A percentile compares a stretch with the other conserved stretches of the same genome.
Conservation (phyloP, 108 stramenopile genomes). For the Nitzschia sp. region DNA sequence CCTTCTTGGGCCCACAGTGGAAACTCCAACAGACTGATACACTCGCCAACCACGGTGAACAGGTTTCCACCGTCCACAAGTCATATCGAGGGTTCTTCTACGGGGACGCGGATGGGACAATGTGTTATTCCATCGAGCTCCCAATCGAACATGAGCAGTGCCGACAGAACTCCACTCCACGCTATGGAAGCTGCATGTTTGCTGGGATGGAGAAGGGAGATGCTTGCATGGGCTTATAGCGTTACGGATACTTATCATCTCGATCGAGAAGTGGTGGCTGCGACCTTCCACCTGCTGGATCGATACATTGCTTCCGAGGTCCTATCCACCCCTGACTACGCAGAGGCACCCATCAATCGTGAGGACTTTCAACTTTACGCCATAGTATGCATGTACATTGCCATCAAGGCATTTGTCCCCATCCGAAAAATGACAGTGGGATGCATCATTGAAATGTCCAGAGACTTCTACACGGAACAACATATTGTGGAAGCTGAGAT, state of each 20-base stretch:
- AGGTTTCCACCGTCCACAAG: not conserved
- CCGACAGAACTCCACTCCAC: not conserved
- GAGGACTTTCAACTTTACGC: slow-evolving; percentile 70
- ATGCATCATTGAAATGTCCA: slow-evolving; percentile 52
- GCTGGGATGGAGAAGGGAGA: slow-evolving; percentile 35
- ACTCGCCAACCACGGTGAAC: not conserved
- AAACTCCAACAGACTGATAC: not conserved
- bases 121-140: not conserved
- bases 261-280: slow-evolving; percentile 41
- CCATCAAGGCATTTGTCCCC: slow-evolving; percentile 53
- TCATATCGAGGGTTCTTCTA: too few relatives aligned
- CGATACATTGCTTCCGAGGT: slow-evolving; percentile 45
- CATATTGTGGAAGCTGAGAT: slow-evolving; percentile 56
- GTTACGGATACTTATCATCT: slow-evolving; percentile 20
- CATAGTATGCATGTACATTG: slow-evolving; percentile 75
- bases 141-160: not conserved
- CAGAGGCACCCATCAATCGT: slow-evolving; percentile 34
- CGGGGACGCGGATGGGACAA: not conserved
- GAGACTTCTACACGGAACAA: slow-evolving; percentile 49
- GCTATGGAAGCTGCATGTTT: not conserved
- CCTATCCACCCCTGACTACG: not conserved
- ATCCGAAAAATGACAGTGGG: slow-evolving; percentile 18
- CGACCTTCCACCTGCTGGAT: slow-evolving; percentile 67
- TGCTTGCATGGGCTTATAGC: slow-evolving; percentile 37
- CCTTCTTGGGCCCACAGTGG: not conserved